Evolutionary conservation across 2,329 filamentous ascomycete species (phyloP).

Genomic region (Cladophialophora exuberans): DNA sequence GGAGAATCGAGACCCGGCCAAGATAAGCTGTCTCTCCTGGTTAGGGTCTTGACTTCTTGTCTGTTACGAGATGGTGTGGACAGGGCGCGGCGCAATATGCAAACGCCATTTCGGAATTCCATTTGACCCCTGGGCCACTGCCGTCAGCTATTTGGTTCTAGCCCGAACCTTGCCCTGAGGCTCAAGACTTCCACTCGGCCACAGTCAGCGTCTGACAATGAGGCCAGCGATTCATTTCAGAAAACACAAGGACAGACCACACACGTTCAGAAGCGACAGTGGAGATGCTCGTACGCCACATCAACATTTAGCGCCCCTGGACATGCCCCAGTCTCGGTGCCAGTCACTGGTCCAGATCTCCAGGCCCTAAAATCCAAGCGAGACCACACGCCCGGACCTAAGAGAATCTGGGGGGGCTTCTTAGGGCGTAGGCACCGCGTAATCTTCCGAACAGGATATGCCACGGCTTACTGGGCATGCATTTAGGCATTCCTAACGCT

Average conservation of each 20-base stretch:
- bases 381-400: slow-evolving; percentile 1
- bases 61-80: neutral
- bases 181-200: neutral
- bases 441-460: no score
- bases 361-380: no score
- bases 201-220: slow-evolving; percentile 1
- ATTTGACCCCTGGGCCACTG: slow-evolving; percentile 1
- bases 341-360: neutral
- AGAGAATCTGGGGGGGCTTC: no score
- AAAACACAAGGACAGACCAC: neutral
- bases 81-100: neutral
- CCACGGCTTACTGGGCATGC: no score
- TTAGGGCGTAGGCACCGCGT: no score
- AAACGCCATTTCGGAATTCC: slow-evolving; percentile 3
- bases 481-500: no score
- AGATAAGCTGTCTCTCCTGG: slow-evolving; percentile 5
- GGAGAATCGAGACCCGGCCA: slow-evolving; percentile 15
- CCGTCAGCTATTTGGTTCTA: slow-evolving; percentile 11
- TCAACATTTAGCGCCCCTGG: slow-evolving; percentile 8
- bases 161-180: neutral
- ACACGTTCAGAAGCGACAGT: neutral
- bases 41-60: slow-evolving; percentile 17
- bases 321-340: no score
- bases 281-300: neutral
- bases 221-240: neutral